Percentiles rank a stretch among this genome's conserved stretches.
These are phyloP conservation scores for Suhomyces vadensis DNA, from an alignment of 805 yeast species.

Conservation along the genomic window DNA sequence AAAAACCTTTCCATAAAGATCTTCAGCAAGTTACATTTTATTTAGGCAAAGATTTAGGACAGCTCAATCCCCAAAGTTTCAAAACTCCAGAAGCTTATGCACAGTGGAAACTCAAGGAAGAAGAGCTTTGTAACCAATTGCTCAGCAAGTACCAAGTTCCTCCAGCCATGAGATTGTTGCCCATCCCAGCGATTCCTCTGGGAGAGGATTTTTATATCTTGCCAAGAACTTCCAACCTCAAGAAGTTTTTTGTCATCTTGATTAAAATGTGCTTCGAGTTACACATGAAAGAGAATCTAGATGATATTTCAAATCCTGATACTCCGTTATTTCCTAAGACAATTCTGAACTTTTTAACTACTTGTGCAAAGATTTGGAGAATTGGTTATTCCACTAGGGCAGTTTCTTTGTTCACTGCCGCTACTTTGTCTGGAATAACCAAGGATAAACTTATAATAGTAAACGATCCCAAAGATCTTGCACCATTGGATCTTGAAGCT, in stretches of 20 bases:
- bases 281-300: conserved; percentile 24
- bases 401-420: conserved; percentile 51
- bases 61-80: conserved; percentile 25
- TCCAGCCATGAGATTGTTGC: conserved; percentile 29
- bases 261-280: conserved; percentile 43
- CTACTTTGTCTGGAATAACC: conserved; percentile 30
- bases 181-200: conserved; percentile 31
- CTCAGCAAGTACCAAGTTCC: conserved; percentile 34
- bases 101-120: conserved; percentile 37
- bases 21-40: conserved; percentile 33
- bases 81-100: conserved; percentile 22
- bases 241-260: conserved; percentile 42
- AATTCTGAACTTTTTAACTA: conserved; percentile 42
- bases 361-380: conserved; percentile 60
- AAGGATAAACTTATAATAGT: conserved; percentile 26
- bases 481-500: conserved; percentile 32
- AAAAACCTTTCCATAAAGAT: conserved; percentile 40
- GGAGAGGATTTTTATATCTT: conserved; percentile 41
- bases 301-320: conserved; percentile 13
- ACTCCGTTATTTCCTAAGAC: conserved; percentile 38
- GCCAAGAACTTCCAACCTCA: conserved; percentile 35
- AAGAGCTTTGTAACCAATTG: conserved; percentile 23
- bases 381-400: conserved; percentile 51
- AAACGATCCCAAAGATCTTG: conserved; percentile 22
- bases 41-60: conserved; percentile 46